Evolutionary conservation across 192 early-diverging fungal species (phyloP), one percentile per base, ranked within the genome.

Genomic region (Gonapodya prolifera): DNA sequence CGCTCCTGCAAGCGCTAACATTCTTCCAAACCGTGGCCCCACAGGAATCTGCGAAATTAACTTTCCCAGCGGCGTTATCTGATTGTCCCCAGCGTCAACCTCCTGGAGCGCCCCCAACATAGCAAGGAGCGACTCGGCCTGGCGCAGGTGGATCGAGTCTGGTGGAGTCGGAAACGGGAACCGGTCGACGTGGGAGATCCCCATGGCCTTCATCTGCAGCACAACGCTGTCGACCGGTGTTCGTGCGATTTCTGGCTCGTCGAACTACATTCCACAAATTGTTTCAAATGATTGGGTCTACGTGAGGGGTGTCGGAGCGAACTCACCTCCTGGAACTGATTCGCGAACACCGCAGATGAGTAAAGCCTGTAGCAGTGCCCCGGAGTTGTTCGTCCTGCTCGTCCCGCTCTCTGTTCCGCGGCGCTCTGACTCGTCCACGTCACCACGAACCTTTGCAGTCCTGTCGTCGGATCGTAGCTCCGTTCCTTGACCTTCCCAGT

Each of bases 131-230:
- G 78, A 91, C 83, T 98, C 95, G 2, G 96, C 94, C 45, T 91
- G 86, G 16, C 80, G 80, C 76, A 99, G 84, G 35, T 91, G 90
- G 0, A 89, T 80, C 1, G 86, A 81, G 34, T 87, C 88, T 34
- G 98, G 98, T 34, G 95, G 93, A 2, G 97, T 98, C 1, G 97
- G 96, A 85, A 98, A 99, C 34, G 98, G 98, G 82, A 99, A 99
- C 78, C 94, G 94, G 78, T 90, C 84, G 2, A 99, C 95, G 76
- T 94, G 93, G 76, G 96, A 91, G 78, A 99, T 94, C 77, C 92
- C 90, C 96, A 99, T 99, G 23, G 91, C 83, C 85, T 99, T 99
- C 97, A 99, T 98, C 79, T 94, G 93, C 69, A 99, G 85, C 2
- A 98, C 94, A 13, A 98, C 94, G 70, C 93, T 2, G 1, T 2